Evolutionary conservation across 139 green algal genomes (phyloP), one percentile per base, ranked within the genome.

Genomic region (Limnomonas spitsbergensis): DNA sequence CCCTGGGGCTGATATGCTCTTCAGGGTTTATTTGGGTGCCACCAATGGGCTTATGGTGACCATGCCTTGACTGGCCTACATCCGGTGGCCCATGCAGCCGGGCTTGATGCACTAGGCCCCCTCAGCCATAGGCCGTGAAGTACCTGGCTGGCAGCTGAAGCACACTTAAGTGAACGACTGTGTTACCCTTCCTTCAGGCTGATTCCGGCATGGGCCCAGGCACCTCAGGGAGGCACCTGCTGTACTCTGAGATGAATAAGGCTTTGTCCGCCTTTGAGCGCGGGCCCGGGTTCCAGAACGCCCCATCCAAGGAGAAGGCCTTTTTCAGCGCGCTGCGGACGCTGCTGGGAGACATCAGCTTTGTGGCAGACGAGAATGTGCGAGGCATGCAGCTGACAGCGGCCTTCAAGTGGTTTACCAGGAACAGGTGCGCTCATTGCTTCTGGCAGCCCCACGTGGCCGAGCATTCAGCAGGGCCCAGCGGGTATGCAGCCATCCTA

Each of bases 381-480:
- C 3, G 38, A 4, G 70, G 4, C 38, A 66, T 38, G 26, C 38
- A 38, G 9, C 14, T 76, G 7, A 38, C 70, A 38, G 70, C 70
- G 3, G 70, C 70, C 4, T 38, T 66, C 70, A 66, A 61, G 70
- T 76, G 70, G 70, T 76, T 76, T 37, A 38, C 70, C 38, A 76
- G 34, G 70, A 36, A 76, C 36, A 74, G 67, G 67, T 74, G 9
- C n/a, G 27, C 20, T 9, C 47, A n/a, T 56, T 9, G 9, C 9
- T 56, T 9, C 47, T 56, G n/a, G n/a, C n/a, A n/a, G n/a, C n/a
- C n/a, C n/a, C n/a, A n/a, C n/a, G n/a, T n/a, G n/a, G n/a, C n/a
- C n/a, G n/a, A n/a, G n/a, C n/a, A n/a, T n/a, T n/a, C n/a, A n/a
- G n/a, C n/a, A n/a, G n/a, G n/a, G n/a, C n/a, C n/a, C n/a, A n/a